A percentile compares a stretch with the other conserved stretches of the same genome.
Conservation (phyloP, 2,329 filamentous ascomycete genomes). For the Tetracladium maxilliforme region DNA sequence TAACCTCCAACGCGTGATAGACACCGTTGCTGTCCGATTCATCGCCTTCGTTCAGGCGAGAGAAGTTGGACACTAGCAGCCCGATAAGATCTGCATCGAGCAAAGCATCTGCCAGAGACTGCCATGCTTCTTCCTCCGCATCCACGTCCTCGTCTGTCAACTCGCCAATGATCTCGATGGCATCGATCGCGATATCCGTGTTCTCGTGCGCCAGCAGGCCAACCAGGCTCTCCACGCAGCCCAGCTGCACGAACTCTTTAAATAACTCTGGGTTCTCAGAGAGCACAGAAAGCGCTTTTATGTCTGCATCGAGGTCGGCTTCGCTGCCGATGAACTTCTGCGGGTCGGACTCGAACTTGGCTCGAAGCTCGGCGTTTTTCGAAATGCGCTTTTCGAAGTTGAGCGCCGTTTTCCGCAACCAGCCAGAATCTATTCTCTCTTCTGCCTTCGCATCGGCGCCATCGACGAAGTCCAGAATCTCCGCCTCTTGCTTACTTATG, state of each 20-base stretch:
- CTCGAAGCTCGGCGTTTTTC: constrained; percentile 79
- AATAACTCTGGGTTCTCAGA: constrained; percentile 79
- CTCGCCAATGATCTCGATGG: constrained; percentile 79
- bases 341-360: constrained; percentile 68
- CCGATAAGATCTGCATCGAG: constrained; percentile 58
- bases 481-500: constrained; percentile 64
- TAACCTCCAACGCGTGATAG: constrained; percentile 68
- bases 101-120: constrained; percentile 52
- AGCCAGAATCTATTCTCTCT: constrained; percentile 70
- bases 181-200: constrained; percentile 87
- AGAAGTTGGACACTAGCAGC: constrained; percentile 63
- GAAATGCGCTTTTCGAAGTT: constrained; percentile 84
- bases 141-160: constrained; percentile 86
- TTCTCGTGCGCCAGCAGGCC: constrained; percentile 86
- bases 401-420: constrained; percentile 69
- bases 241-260: constrained; percentile 61
- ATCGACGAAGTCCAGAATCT: constrained; percentile 82
- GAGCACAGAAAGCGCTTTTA: constrained; percentile 75
- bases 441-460: constrained; percentile 36
- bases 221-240: constrained; percentile 60
- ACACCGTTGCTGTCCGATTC: constrained; percentile 70
- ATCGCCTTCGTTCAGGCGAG: constrained; percentile 61
- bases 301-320: constrained; percentile 76
- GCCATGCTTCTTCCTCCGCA: constrained; percentile 70
- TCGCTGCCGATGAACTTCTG: constrained; percentile 74